These are phyloP conservation scores for Diddensiella caesifluorescens DNA, from an alignment of 805 yeast genomes.

Conservation along the genomic window DNA sequence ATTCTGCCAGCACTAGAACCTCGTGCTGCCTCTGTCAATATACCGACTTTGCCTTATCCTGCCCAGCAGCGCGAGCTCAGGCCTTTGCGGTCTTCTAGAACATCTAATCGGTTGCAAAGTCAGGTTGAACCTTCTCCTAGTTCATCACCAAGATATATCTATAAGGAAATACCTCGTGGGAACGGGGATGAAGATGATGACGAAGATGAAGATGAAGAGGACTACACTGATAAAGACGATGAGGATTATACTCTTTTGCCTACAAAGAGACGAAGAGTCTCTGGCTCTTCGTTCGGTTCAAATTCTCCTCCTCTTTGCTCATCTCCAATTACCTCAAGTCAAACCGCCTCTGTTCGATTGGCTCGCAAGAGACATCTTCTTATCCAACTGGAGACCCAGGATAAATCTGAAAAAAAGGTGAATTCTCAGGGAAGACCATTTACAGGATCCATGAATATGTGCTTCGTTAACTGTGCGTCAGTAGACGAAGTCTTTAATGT, in stretches of 20 bases:
- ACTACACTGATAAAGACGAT: background rate
- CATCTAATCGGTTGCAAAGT: no score
- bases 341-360: background rate
- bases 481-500: slow-evolving; percentile 1
- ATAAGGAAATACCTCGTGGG: no score
- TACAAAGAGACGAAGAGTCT: background rate
- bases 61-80: no score
- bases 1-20: background rate
- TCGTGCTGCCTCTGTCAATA: no score
- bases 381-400: slow-evolving; percentile 1
- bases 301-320: background rate
- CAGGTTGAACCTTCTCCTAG: no score
- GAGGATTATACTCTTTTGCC: background rate
- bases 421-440: slow-evolving; percentile 20
- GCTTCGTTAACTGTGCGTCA: background rate
- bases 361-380: slow-evolving; percentile 1
- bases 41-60: no score
- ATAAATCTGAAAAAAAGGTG: background rate
- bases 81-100: no score
- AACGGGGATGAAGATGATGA: background rate
- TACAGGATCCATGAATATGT: slow-evolving; percentile 16
- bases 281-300: background rate
- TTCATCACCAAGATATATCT: no score
- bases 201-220: background rate
- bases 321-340: background rate